Evolutionary conservation across 2,329 filamentous ascomycete species (phyloP).

Genomic region (Mycosphaerelloides madeirae): DNA sequence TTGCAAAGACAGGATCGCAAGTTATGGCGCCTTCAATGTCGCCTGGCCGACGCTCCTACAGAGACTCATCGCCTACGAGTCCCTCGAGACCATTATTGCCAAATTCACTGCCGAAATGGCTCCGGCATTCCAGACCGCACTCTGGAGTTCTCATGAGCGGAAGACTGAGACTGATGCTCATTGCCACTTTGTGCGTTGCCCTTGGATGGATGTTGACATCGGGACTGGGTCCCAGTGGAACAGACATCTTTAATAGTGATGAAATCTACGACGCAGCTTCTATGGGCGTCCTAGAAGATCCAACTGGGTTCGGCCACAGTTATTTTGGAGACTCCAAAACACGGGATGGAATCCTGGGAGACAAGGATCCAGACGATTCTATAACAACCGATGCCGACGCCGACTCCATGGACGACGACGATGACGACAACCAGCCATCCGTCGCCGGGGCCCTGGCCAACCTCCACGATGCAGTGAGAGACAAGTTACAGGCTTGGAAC

Average conservation of each 20-base stretch:
- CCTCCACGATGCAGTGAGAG: slow-evolving; percentile 30
- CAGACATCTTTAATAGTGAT: slow-evolving; percentile 5
- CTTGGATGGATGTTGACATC: slow-evolving; percentile 31
- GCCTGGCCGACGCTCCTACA: slow-evolving; percentile 17
- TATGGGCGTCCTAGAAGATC: slow-evolving; percentile 22
- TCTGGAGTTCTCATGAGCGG: slow-evolving; percentile 16
- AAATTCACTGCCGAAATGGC: slow-evolving; percentile 27
- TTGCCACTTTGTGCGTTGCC: slow-evolving; percentile 25
- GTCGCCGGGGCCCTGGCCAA: slow-evolving; percentile 32
- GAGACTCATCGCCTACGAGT: slow-evolving; percentile 21
- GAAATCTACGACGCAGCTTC: slow-evolving; percentile 16
- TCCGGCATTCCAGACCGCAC: slow-evolving; percentile 17
- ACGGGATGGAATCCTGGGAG: slow-evolving; percentile 18
- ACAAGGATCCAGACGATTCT: slow-evolving; percentile 14
- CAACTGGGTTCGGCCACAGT: slow-evolving; percentile 18
- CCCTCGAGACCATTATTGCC: slow-evolving; percentile 24
- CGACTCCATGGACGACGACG: neutral
- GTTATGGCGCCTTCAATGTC: slow-evolving; percentile 22
- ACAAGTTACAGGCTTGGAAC: slow-evolving; percentile 30
- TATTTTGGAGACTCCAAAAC: neutral
- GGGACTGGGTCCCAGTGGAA: slow-evolving; percentile 17
- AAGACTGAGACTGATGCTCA: slow-evolving; percentile 21
- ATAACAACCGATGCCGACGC: slow-evolving; percentile 3
- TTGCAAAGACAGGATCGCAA: neutral
- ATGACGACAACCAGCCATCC: slow-evolving; percentile 18